Evolutionary conservation across 177 flowering plant genomes (phyloP), one percentile per base, ranked within the genome.

Genomic region (Telopea speciosissima): DNA sequence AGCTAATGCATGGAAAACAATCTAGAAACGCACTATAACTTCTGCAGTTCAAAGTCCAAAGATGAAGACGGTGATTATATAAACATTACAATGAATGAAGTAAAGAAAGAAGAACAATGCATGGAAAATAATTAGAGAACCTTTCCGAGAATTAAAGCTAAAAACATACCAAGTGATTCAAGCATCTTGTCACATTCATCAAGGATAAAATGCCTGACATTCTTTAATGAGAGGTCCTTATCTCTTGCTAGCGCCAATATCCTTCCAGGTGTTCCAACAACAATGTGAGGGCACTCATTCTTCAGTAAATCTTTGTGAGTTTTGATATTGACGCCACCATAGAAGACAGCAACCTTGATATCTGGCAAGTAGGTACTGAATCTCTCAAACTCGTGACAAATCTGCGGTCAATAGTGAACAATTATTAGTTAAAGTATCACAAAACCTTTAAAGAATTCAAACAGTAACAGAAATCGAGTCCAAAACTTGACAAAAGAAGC

Each of bases 171-270:
- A 63, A 95, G 96, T 62, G 99, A 93, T 79, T 95, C 99, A 10
- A 95, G 91, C 99, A 95, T 95, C 81, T 95, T 93, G 77, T 95
- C 99, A 77, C 99, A 95, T 74, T 95, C 99, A 81, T 95, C 99
- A 36, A 95, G 90, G 65, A 95, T 95, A 74, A 95, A 93, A 80
- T 93, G 98, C 83, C 99, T 84, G 73, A 95, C 99, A 84, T 91
- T 90, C 84, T 85, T 95, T 76, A 95, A 72, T 7, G 88, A 78
- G n/a, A 95, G 93, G 62, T 93, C 98, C 74, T 91, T 95, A n/a
- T 93, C 98, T 73, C 95, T 86, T 10, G 97, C 86, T 65, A 95
- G 76, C 19, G 95, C 99, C 69, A 95, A 77, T 26, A 95, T 83
- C 74, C 99, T 84, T 67, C 99, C 99, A 72, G 99, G 99, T 8